Evolutionary conservation across 2,329 filamentous ascomycete genomes (phyloP).

Genomic region (Hymenoscyphus salicellus): DNA sequence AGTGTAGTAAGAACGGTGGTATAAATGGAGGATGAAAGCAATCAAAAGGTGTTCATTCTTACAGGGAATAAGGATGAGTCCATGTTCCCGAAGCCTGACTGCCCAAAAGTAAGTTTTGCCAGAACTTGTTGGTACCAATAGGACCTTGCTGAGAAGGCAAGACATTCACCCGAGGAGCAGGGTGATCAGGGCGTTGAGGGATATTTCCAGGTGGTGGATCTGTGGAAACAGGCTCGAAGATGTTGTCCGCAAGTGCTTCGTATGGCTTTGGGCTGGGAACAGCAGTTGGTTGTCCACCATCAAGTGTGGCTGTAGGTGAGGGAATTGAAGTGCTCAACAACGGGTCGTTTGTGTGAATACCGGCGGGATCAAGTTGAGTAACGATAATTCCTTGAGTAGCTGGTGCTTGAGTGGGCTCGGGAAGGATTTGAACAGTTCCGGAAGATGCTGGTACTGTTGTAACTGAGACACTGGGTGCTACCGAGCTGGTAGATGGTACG

Average conservation of each 20-base stretch:
- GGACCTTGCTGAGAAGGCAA: conserved; percentile 39
- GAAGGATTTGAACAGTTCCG: conserved; percentile 38
- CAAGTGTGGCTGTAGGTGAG: conserved; percentile 19
- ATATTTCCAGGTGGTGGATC: conserved; percentile 51
- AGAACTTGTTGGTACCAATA: conserved; percentile 76
- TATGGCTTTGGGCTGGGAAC: conserved; percentile 3
- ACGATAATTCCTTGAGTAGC: conserved; percentile 38
- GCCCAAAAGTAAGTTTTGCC: conserved; percentile 75
- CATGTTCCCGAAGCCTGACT: conserved; percentile 67
- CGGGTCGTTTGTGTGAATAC: conserved; percentile 24
- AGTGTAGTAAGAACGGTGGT: neutral
- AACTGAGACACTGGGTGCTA: conserved; percentile 31
- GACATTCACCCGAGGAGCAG: conserved; percentile 54
- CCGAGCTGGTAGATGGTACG: conserved; percentile 9
- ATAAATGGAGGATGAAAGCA: neutral
- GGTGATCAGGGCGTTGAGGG: conserved; percentile 51
- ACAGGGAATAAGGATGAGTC: conserved; percentile 70
- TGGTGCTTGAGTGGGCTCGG: conserved; percentile 30
- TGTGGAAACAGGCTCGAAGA: conserved; percentile 58
- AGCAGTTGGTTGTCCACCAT: conserved; percentile 5
- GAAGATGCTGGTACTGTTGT: conserved; percentile 35
- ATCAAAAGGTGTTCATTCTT: neutral
- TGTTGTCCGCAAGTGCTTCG: conserved; percentile 38
- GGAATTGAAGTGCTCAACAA: conserved; percentile 26
- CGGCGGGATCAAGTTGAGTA: conserved; percentile 34